Conservation (phyloP, 208 protist genomes). For the Porcisia deanei region DNA sequence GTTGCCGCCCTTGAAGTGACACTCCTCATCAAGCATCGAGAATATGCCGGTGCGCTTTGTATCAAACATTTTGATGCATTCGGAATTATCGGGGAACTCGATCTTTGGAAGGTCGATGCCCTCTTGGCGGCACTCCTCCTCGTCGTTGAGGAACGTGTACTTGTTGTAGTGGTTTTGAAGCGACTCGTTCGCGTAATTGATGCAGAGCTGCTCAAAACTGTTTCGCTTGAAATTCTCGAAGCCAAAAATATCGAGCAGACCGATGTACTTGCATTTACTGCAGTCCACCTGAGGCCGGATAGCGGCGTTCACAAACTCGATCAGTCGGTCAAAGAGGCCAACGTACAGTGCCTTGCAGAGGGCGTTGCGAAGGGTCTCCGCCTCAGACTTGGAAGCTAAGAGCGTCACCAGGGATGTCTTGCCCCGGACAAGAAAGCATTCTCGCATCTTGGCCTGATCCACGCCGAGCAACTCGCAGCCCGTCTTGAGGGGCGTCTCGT, state of each 20-base stretch:
- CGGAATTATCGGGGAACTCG: conserved; percentile 87
- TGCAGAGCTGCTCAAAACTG: conserved; percentile 98
- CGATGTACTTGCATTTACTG: conserved; percentile 86
- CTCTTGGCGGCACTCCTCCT: conserved; percentile 89
- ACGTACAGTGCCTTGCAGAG: conserved; percentile 92
- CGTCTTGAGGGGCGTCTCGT: conserved; percentile 40
- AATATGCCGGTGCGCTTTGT: conserved; percentile 80
- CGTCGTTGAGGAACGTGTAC: conserved; percentile 95
- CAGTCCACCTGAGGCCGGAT: conserved; percentile 60
- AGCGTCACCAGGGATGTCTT: conserved; percentile 80
- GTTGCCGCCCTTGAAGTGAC: conserved; percentile 79
- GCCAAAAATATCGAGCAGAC: conserved; percentile 96
- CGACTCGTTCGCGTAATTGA: conserved; percentile 98
- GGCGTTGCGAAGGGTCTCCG: conserved; percentile 77
- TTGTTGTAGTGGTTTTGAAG: conserved; percentile 98
- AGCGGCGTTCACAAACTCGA: conserved; percentile 80
- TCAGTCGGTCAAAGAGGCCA: conserved; percentile 89
- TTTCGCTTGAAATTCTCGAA: conserved; percentile 96
- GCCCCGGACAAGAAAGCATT: conserved; percentile 84
- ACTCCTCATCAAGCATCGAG: conserved; percentile 90
- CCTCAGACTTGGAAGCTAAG: conserved; percentile 74
- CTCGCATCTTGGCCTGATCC: conserved; percentile 46
- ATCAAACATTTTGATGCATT: conserved; percentile 89
- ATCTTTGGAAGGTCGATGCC: conserved; percentile 81
- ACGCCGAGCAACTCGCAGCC: conserved; percentile 74